Evolutionary conservation across 1,284 basidiomycete species (phyloP).

Genomic region (Irpex rosettiformis): DNA sequence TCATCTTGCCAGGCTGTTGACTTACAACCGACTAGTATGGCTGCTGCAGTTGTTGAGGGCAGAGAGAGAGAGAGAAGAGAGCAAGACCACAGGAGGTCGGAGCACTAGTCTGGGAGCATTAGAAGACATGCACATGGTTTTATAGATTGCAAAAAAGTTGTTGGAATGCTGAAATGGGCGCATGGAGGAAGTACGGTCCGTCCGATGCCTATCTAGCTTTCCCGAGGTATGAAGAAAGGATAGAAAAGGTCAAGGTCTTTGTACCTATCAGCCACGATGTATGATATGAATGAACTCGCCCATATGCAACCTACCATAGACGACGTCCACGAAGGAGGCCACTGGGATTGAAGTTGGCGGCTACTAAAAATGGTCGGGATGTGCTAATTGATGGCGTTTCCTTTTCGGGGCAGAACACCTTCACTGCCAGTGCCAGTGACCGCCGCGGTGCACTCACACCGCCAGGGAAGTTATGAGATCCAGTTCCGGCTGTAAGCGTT

Average conservation of each 20-base stretch:
- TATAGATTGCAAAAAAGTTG: not conserved
- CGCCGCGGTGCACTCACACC: not conserved
- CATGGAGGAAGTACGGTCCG: not conserved
- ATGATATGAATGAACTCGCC: too few species aligned
- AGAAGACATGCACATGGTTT: slow-evolving; percentile 9
- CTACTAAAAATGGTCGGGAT: not conserved
- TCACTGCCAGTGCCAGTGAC: not conserved
- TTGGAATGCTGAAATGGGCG: not conserved
- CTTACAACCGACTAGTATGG: not conserved
- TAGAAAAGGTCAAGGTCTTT: not conserved
- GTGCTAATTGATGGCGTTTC: not conserved
- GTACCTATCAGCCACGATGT: not conserved
- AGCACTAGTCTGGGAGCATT: not conserved
- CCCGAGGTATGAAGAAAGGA: not conserved
- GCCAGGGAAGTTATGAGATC: not conserved
- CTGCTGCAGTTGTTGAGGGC: not conserved
- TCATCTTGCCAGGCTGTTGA: not conserved
- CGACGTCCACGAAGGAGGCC: not conserved
- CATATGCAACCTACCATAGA: not conserved
- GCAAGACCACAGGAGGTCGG: not conserved
- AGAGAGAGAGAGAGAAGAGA: not conserved
- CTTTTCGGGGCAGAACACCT: not conserved
- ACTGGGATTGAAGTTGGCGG: not conserved
- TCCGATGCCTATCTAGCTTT: not conserved
- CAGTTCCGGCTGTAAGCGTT: not conserved